Conservation (phyloP, 441 rosid species). For the Corymbia calophylla region DNA sequence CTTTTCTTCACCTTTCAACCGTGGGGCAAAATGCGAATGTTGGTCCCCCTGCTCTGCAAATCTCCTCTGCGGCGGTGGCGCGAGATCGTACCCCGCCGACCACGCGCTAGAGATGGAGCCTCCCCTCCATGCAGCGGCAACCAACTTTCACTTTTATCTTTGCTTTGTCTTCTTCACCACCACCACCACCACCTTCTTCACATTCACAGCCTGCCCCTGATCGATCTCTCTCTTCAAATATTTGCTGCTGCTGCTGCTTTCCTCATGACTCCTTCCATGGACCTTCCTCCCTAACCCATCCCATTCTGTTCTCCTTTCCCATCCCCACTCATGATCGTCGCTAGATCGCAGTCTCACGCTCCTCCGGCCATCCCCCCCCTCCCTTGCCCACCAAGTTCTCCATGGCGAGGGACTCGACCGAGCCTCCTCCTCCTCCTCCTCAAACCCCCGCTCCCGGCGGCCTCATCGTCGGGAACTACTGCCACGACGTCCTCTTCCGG, state of each 20-base stretch:
- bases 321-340: slow-evolving; percentile 20
- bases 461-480: slow-evolving; percentile 76
- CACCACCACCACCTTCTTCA: neutral
- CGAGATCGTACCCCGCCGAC: neutral
- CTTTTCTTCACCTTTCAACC: neutral
- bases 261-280: neutral
- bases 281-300: neutral
- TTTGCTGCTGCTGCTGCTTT: neutral
- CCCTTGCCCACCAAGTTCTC: neutral
- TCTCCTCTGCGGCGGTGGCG: neutral
- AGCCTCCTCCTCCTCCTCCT: neutral
- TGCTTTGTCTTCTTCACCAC: neutral
- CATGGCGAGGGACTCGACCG: slow-evolving; percentile 23
- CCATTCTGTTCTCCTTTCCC: neutral
- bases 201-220: neutral
- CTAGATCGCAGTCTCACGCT: neutral
- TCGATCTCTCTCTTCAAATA: neutral
- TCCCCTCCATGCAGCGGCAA: neutral
- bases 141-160: neutral
- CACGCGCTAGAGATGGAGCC: neutral
- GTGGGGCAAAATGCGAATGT: neutral
- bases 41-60: neutral
- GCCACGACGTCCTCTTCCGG: slow-evolving; percentile 79
- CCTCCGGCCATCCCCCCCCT: neutral
- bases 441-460: slow-evolving; percentile 25